Base-by-base conservation (phyloP, 2,329 filamentous ascomycete species). In the Periconia digitata region DNA sequence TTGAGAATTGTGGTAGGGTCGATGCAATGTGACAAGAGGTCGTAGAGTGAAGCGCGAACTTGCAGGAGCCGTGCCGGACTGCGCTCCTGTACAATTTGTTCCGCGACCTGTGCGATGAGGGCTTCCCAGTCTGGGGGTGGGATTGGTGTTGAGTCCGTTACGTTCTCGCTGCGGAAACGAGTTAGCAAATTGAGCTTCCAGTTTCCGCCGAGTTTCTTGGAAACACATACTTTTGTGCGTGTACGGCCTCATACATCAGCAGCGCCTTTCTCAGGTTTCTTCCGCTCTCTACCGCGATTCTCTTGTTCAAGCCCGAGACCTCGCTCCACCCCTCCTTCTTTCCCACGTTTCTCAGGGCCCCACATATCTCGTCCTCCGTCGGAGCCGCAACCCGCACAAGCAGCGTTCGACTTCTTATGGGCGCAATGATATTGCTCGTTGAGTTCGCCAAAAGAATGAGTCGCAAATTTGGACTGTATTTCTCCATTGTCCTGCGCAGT, bases 381-480 rank as follows among this genome's bases (percentile, higher is more conserved):
- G 94, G 94, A 17, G 94, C 92, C 13, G 94, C 86, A 21, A 99
- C 94, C 57, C 94, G 83, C 46, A 99, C 90, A 42, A 99, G 80
- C 70, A 99, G 77, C 44, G 92, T 96, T 72, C 94, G 82, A 63
- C 89, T 95, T 56, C 92, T 84, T 68, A 99, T 99, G 0, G 94
- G 94, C n/a, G 94, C 92, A 71, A 99, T 99, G 63, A 99, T 99
- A 67, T 97, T 97, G 55, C 92, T 92, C 18, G 94, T 99, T 58
- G 89, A 95, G 70, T 97, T 97, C 41, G 94, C 94, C 51, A 99
- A 76, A 51, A 99, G 76, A 41, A 99, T 97, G 60, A 99, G 74
- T 18, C 94, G 83, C 66, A 99, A 66, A 70, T 99, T 99, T 13
- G 92, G 92, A 64, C 89, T 95, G 79, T 99, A 99, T 74, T 99